Evolutionary conservation across 2,329 filamentous ascomycete species (phyloP), one percentile per base, ranked within the genome.

Genomic region (Aureobasidium namibiae): DNA sequence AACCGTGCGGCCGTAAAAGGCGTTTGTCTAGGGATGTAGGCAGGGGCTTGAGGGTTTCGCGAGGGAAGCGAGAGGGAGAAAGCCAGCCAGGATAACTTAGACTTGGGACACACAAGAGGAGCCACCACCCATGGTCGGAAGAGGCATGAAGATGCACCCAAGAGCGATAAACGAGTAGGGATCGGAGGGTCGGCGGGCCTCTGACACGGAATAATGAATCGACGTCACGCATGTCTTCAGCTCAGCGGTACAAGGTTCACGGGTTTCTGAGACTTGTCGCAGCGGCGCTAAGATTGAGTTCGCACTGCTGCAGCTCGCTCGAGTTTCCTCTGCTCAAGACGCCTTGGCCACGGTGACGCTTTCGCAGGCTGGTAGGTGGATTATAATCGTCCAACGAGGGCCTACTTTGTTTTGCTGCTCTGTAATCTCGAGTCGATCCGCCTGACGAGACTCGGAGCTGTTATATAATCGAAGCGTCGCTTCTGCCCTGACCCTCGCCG

Each of bases 361-460:
- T 24, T 54, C 50, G 50, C 38, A 42, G 38, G 36, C 33, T 31
- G 34, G 11, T 36, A 24, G 23, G 50, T 54, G 52, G 39, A 36
- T n/a, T 54, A 54, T 54, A 56, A 56, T n/a, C 39, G 39, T 34
- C 38, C 26, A 34, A 24, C 9, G 38, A 56, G 52, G 39, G 24
- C 38, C 52, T 26, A 26, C 45, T 56, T 56, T 54, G 50, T 54
- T 54, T 42, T 42, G 50, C 36, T 54, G 50, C 50, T 54, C 50
- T 54, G 50, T 36, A 54, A 54, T 54, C 50, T 54, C 34, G 50
- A 54, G 29, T 54, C 50, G 38, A 54, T 42, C 36, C 36, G 50
- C 50, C 50, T 54, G 36, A 54, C 50, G 38, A 38, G 33, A 38
- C 31, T 23, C 14, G 46, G n/a, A 23, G 24, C 18, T 23, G 13